These are phyloP conservation scores for Aspergillus egyptiacus DNA, from an alignment of 495 filamentous ascomycete genomes.

Conservation along the genomic window DNA sequence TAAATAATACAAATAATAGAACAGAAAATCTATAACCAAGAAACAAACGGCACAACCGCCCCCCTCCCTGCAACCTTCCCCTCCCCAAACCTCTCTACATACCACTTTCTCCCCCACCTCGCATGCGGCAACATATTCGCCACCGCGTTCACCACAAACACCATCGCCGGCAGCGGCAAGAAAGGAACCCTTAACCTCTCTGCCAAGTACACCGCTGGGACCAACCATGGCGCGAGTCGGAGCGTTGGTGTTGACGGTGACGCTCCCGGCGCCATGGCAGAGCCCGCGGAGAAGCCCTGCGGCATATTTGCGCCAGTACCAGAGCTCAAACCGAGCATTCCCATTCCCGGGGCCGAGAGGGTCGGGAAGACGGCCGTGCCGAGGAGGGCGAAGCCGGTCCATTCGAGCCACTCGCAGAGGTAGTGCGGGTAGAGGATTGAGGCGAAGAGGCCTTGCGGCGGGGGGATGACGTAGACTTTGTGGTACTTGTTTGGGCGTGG, in stretches of 20 bases:
- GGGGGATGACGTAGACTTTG: constrained; percentile 92
- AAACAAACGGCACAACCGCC: constrained; percentile 74
- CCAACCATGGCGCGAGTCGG: constrained; percentile 44
- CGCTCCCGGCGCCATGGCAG: not conserved
- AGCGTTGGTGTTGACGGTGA: constrained; percentile 6
- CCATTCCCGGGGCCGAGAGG: not conserved
- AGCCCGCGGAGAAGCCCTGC: not conserved
- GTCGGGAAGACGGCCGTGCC: constrained; percentile 29
- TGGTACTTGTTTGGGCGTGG: constrained; percentile 34
- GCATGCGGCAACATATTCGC: constrained; percentile 87
- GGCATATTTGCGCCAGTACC: not conserved
- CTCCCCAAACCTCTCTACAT: constrained; percentile 77
- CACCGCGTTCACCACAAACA: constrained; percentile 82
- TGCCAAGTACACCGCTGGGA: constrained; percentile 46
- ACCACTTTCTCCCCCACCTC: constrained; percentile 78
- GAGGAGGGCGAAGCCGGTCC: constrained; percentile 79
- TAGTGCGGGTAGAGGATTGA: constrained; percentile 89
- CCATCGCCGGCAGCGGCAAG: constrained; percentile 58
- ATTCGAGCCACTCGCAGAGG: constrained; percentile 92
- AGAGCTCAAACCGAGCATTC: not conserved
- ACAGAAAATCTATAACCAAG: constrained; percentile 27
- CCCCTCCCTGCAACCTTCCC: constrained; percentile 67
- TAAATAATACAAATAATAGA: not conserved
- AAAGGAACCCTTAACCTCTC: constrained; percentile 21
- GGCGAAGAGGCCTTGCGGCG: constrained; percentile 72